Base-by-base conservation (phyloP, 306 rosid genomes). In the Vachellia collinsii region DNA sequence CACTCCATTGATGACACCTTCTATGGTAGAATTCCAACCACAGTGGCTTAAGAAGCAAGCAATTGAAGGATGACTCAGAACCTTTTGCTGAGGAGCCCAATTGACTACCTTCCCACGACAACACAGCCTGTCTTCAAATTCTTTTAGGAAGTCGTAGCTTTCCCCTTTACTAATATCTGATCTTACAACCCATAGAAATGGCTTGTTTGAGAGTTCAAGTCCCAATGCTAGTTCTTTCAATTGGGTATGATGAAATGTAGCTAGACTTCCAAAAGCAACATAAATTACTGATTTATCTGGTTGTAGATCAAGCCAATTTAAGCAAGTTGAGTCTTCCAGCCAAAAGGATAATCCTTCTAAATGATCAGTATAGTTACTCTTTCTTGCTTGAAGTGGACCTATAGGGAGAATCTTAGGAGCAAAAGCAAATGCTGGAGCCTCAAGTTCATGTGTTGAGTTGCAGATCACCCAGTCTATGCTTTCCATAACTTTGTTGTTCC, bases 241-340 rank as follows among this genome's bases (percentile, higher is more conserved):
- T 19, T 83, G 88, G 25, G n/a, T 16, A 20, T 36, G 74, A 4
- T 81, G 69, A 36, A 56, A 76, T 29, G 43, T 1, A 41, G 81
- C n/a, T 38, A 83, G 13, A 76, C 86, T 88, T 0, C 86, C 86
- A 83, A 88, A 83, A 58, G 87, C 84, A 51, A 83, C 81, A 67
- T 83, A 81, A 48, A 83, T 83, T 8, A 88, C 83, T 39, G 85
- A 85, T 46, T 14, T 5, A 4, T 63, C 17, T 62, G 38, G 56
- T 22, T 80, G 87, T 36, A 65, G 47, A 42, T 80, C 74, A 65
- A 85, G 82, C 89, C 86, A 85, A 3, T 68, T 44, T 9, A 83
- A 74, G 62, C 85, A 83, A 41, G 74, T 53, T 51, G 83, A 38
- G 80, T 80, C 22, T 22, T 51, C 58, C 17, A 41, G 75, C 84